Conservation (phyloP, 768 basidiomycete species). For the Xerocomellus intermedius region DNA sequence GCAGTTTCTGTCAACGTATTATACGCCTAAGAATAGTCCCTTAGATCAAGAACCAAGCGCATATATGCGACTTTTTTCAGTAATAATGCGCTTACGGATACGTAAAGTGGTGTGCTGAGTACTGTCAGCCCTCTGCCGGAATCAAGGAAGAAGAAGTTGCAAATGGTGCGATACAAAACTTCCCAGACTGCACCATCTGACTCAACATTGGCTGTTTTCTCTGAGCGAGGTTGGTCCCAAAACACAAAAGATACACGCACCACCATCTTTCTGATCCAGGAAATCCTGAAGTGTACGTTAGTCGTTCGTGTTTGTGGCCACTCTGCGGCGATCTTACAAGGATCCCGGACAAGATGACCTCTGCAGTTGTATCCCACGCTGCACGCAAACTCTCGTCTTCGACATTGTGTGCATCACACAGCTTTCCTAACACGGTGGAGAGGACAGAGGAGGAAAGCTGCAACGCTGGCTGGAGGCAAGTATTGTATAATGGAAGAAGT, state of each 20-base stretch:
- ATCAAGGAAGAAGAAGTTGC: slow-evolving; percentile 38
- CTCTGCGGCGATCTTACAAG: slow-evolving; percentile 35
- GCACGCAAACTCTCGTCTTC: slow-evolving; percentile 21
- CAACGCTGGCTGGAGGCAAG: slow-evolving; percentile 39
- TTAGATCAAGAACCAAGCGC: slow-evolving; percentile 19
- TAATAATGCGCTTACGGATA: slow-evolving; percentile 22
- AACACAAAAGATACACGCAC: slow-evolving; percentile 13
- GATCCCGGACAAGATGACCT: slow-evolving; percentile 52
- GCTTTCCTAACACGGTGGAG: slow-evolving; percentile 38
- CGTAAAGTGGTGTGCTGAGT: slow-evolving; percentile 25
- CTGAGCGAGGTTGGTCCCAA: neutral
- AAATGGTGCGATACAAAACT: slow-evolving; percentile 32
- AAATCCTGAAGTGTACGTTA: slow-evolving; percentile 23
- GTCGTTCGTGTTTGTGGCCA: neutral
- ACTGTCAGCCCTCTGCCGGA: slow-evolving; percentile 12
- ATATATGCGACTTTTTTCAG: slow-evolving; percentile 27
- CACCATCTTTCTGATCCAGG: slow-evolving; percentile 18
- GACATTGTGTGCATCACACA: slow-evolving; percentile 27
- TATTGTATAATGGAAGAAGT: slow-evolving; percentile 44
- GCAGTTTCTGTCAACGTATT: slow-evolving; percentile 50
- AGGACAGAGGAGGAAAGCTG: slow-evolving; percentile 43
- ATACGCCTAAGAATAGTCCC: slow-evolving; percentile 44
- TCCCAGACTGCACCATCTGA: slow-evolving; percentile 28
- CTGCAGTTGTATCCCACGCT: slow-evolving; percentile 47
- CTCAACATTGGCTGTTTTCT: slow-evolving; percentile 12